A percentile compares a stretch with the other conserved stretches of the same genome.
phyloP scores from a whole-genome alignment of 371 early-diverging fungal genomes.

The Rhizomucor miehei region DNA sequence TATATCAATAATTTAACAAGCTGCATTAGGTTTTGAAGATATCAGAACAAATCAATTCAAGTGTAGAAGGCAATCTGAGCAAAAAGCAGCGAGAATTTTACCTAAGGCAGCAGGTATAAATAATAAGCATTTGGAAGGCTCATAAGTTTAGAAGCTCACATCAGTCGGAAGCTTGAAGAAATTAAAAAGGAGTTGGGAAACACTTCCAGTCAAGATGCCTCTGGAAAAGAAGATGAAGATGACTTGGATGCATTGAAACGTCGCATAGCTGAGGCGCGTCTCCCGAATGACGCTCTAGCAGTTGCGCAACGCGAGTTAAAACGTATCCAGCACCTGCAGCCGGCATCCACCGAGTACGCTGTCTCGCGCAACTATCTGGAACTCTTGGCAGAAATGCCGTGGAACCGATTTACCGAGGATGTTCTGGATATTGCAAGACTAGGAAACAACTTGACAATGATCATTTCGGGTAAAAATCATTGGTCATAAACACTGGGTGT shows the following conservation, averaged over 20 bases:
- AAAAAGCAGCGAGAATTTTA: slow-evolving; percentile 80
- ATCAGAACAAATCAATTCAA: slow-evolving; percentile 71
- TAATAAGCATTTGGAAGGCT: too few relatives aligned
- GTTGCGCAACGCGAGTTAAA: slow-evolving; percentile 68
- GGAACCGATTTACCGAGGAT: slow-evolving; percentile 57
- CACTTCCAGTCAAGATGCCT: slow-evolving; percentile 37
- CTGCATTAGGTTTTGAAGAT: slow-evolving; percentile 62
- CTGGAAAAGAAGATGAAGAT: slow-evolving; percentile 38
- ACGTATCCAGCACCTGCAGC: slow-evolving; percentile 69
- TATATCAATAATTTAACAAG: neutral
- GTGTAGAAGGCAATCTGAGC: slow-evolving; percentile 70
- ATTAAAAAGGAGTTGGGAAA: slow-evolving; percentile 70
- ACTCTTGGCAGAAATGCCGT: slow-evolving; percentile 75
- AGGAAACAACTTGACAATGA: slow-evolving; percentile 70
- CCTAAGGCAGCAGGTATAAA: slow-evolving; percentile 62
- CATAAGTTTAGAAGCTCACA: too few relatives aligned
- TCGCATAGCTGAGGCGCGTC: slow-evolving; percentile 51
- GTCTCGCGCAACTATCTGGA: slow-evolving; percentile 76
- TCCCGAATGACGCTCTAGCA: slow-evolving; percentile 64
- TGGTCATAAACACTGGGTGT: neutral
- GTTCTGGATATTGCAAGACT: slow-evolving; percentile 62
- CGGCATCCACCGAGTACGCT: slow-evolving; percentile 76
- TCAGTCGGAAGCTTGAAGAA: slow-evolving; percentile 42
- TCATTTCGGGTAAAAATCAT: slow-evolving; percentile 69
- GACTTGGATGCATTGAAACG: slow-evolving; percentile 59